Evolutionary conservation across 495 filamentous ascomycete species (phyloP).

Genomic region (Tuber melanosporum): DNA sequence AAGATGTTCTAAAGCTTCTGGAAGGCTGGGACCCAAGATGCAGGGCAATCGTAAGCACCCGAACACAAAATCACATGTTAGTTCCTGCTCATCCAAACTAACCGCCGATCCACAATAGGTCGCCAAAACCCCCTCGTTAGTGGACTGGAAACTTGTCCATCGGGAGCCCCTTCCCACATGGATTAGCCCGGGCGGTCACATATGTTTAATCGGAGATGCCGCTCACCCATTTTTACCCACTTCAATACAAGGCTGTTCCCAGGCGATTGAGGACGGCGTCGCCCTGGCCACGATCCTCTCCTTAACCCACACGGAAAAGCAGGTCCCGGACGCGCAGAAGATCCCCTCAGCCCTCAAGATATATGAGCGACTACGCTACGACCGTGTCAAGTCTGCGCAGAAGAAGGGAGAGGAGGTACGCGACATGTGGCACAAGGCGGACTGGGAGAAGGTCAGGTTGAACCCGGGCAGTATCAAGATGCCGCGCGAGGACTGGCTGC

Average conservation of each 20-base stretch:
- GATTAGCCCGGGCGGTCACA: conserved; percentile 54
- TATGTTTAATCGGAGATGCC: conserved; percentile 61
- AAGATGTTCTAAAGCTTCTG: conserved; percentile 54
- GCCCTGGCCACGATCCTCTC: conserved; percentile 59
- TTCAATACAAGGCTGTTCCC: conserved; percentile 63
- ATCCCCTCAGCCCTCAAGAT: conserved; percentile 47
- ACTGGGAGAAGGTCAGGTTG: conserved; percentile 53
- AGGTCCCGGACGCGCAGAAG: conserved; percentile 35
- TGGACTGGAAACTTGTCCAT: conserved; percentile 69
- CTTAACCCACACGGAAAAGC: conserved; percentile 36
- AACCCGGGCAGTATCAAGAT: conserved; percentile 55
- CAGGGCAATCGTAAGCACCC: conserved; percentile 36
- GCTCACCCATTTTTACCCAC: conserved; percentile 71
- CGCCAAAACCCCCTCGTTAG: conserved; percentile 49
- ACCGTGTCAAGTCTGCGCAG: conserved; percentile 52
- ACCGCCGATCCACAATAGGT: conserved; percentile 50
- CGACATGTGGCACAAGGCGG: conserved; percentile 57
- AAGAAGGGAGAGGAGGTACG: conserved; percentile 55
- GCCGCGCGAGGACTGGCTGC: conserved; percentile 55
- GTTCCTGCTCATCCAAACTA: not conserved
- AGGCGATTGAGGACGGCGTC: conserved; percentile 67
- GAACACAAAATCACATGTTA: conserved; percentile 27
- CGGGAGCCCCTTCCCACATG: conserved; percentile 63
- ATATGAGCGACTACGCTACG: conserved; percentile 52
- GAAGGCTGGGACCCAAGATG: conserved; percentile 58